Percentiles rank a stretch among this genome's conserved stretches.
These are phyloP conservation scores for Picocystis sp. DNA, from an alignment of 163 green algal species.

Conservation along the genomic window DNA sequence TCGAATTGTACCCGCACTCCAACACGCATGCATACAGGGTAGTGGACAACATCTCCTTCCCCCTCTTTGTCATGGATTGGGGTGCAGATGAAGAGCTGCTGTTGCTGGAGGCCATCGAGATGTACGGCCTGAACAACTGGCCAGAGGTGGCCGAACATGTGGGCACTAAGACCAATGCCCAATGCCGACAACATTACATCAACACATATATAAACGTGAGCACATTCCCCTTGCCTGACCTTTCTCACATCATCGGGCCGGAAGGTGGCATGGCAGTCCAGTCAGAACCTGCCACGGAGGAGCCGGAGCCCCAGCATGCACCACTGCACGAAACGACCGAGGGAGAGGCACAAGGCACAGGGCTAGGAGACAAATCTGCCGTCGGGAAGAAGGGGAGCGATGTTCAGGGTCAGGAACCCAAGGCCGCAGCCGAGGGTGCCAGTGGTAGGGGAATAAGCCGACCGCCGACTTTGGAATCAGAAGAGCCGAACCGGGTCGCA, in stretches of 20 bases:
- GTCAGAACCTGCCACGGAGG: conserved; percentile 7
- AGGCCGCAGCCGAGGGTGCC: conserved; percentile 1
- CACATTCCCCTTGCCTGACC: conserved; percentile 48
- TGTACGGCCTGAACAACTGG: conserved; percentile 81
- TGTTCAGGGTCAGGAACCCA: neutral
- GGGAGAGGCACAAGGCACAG: conserved; percentile 6
- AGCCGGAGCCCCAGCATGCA: conserved; percentile 6
- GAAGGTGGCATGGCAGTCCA: conserved; percentile 3
- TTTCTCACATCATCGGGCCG: conserved; percentile 14
- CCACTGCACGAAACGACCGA: conserved; percentile 5
- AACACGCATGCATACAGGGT: conserved; percentile 60
- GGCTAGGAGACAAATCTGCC: conserved; percentile 14
- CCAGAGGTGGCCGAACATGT: conserved; percentile 63
- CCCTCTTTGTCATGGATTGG: conserved; percentile 78
- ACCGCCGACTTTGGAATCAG: conserved; percentile 4
- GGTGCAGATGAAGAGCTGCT: conserved; percentile 90
- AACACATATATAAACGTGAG: conserved; percentile 37
- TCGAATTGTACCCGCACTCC: conserved; percentile 51
- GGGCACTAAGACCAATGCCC: conserved; percentile 46
- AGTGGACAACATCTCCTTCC: conserved; percentile 81
- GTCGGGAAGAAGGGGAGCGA: conserved; percentile 14
- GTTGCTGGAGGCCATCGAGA: conserved; percentile 71
- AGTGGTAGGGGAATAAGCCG: neutral
- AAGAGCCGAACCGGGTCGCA: conserved; percentile 2
- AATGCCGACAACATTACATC: conserved; percentile 70